Conservation (phyloP, 2,329 filamentous ascomycete genomes). For the Diaporthe australafricana region DNA sequence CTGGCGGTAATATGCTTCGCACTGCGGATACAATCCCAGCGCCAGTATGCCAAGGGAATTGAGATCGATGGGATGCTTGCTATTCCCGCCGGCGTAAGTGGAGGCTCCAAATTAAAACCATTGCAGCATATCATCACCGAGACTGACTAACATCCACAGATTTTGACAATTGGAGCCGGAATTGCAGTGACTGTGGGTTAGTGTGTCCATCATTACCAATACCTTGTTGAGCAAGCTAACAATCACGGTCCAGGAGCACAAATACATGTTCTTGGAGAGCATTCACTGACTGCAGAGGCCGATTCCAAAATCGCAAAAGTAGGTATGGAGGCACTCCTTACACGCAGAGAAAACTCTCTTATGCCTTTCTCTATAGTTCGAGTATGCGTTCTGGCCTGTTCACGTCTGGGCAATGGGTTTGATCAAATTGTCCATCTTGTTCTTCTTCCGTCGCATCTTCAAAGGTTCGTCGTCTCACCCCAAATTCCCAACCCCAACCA, state of each 20-base stretch:
- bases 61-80: constrained; percentile 5
- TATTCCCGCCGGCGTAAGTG: neutral
- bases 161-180: neutral
- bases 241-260: neutral
- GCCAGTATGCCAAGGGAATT: neutral
- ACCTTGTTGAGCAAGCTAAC: neutral
- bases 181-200: neutral
- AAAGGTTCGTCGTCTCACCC: neutral
- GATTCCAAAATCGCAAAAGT: neutral
- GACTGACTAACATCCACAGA: neutral
- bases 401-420: neutral
- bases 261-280: neutral
- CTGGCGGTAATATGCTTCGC: neutral
- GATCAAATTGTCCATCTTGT: constrained; percentile 2
- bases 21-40: neutral
- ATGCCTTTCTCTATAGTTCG: neutral
- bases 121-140: neutral
- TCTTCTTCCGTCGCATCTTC: constrained; percentile 11
- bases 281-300: neutral
- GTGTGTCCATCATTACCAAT: neutral
- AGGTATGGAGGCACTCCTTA: too few species aligned
- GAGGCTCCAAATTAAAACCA: neutral
- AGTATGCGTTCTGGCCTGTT: constrained; percentile 4
- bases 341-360: too few species aligned
- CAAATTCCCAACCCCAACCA: neutral